phyloP scores from a whole-genome alignment of 306 rosid species.

The Sophora flavescens region DNA sequence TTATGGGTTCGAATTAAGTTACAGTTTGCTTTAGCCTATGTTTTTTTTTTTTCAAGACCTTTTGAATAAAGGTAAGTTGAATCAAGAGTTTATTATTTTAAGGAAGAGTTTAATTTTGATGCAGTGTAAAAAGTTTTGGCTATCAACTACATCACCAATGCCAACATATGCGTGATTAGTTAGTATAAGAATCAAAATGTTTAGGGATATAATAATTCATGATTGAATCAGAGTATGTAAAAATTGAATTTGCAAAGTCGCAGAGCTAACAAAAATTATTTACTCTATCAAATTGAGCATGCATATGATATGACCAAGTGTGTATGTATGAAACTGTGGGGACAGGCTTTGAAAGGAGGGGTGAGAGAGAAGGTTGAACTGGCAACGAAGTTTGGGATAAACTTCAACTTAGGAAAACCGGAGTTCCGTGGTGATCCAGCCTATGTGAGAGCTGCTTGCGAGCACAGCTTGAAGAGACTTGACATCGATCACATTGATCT shows the following conservation, averaged over 20 bases:
- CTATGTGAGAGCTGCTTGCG: slow-evolving; percentile 74
- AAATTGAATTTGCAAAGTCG: too few species aligned
- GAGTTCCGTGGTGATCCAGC: slow-evolving; percentile 67
- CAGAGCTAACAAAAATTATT: too few species aligned
- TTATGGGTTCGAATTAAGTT: too few species aligned
- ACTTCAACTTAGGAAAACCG: slow-evolving; percentile 14
- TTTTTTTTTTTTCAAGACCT: neutral
- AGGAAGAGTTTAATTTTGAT: too few species aligned
- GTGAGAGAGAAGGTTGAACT: slow-evolving; percentile 56
- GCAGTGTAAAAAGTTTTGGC: too few species aligned
- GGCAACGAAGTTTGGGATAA: slow-evolving; percentile 69
- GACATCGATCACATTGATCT: slow-evolving; percentile 68
- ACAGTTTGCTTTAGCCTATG: neutral
- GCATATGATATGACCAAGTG: neutral
- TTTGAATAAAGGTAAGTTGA: too few species aligned
- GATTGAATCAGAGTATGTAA: too few species aligned
- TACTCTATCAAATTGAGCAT: neutral
- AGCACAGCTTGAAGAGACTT: slow-evolving; percentile 73
- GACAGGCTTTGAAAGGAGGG: slow-evolving; percentile 54
- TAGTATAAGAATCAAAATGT: too few species aligned
- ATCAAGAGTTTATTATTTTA: too few species aligned
- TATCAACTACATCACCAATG: too few species aligned
- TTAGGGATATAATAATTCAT: too few species aligned
- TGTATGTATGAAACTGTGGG: neutral
- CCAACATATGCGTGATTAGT: too few species aligned